Evolutionary conservation across 257 asterid genomes (phyloP).

Genomic region (Nicotiana knightiana): DNA sequence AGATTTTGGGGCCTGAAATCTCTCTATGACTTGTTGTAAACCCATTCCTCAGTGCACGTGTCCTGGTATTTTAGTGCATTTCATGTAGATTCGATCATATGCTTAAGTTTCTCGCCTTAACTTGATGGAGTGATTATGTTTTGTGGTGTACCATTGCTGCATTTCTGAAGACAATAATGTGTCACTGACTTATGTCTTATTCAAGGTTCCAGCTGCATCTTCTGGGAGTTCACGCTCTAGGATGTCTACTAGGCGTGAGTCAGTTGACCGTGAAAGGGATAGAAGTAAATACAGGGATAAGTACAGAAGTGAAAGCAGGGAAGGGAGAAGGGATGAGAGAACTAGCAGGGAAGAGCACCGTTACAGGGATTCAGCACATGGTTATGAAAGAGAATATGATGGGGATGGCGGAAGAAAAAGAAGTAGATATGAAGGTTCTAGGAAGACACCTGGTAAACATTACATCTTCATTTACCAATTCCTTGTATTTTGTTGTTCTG

Average conservation of each 20-base stretch:
- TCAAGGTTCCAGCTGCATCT: slow-evolving; percentile 41
- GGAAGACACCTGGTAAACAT: slow-evolving; percentile 64
- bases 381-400: slow-evolving; percentile 35
- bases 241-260: slow-evolving; percentile 37
- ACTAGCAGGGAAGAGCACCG: slow-evolving; percentile 46
- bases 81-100: not conserved
- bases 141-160: not conserved
- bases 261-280: slow-evolving; percentile 34
- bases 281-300: slow-evolving; percentile 45
- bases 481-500: not conserved
- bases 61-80: not conserved
- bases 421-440: slow-evolving; percentile 51
- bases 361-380: slow-evolving; percentile 50
- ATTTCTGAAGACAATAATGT: not conserved
- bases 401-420: slow-evolving; percentile 59
- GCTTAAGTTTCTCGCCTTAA: not conserved
- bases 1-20: not conserved
- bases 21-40: not conserved
- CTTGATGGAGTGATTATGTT: not conserved
- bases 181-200: slow-evolving; percentile 8
- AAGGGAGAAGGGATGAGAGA: slow-evolving; percentile 36
- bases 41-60: not conserved
- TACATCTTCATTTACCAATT: not conserved
- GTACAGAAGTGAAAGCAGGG: slow-evolving; percentile 36
- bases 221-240: slow-evolving; percentile 43